phyloP scores from a whole-genome alignment of 352 stramenopile species.

The Peronospora destructor region DNA sequence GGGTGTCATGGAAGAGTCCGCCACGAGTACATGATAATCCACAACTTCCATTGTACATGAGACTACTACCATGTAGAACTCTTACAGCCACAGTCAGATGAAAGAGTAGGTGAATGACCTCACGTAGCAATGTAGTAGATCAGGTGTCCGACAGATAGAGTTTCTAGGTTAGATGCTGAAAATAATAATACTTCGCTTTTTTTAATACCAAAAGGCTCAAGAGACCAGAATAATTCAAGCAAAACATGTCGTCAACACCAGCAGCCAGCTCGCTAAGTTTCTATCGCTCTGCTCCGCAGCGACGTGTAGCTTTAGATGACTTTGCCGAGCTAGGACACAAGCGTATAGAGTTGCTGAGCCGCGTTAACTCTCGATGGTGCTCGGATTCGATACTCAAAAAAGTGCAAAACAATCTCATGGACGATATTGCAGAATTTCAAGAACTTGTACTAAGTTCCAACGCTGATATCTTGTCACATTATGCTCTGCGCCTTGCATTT shows the following conservation, averaged over 20 bases:
- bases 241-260: not conserved
- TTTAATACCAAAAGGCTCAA: too few relatives aligned
- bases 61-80: too few relatives aligned
- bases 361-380: constrained; percentile 14
- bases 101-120: too few relatives aligned
- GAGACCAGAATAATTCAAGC: not conserved
- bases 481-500: constrained; percentile 44
- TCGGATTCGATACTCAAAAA: not conserved
- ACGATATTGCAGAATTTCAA: constrained; percentile 15
- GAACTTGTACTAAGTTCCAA: constrained; percentile 13
- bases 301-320: constrained; percentile 90
- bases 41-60: too few relatives aligned
- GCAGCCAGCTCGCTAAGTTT: constrained; percentile 31
- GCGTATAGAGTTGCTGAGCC: constrained; percentile 49
- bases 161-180: too few relatives aligned
- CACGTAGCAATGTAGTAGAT: too few relatives aligned
- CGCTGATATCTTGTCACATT: constrained; percentile 39
- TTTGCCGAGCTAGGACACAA: constrained; percentile 86
- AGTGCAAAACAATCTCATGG: not conserved
- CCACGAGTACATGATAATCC: too few relatives aligned
- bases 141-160: too few relatives aligned
- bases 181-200: too few relatives aligned
- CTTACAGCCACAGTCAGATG: too few relatives aligned
- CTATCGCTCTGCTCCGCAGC: constrained; percentile 79
- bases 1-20: too few relatives aligned